Conservation (phyloP, 345 rosid species). For the Boechera stricta region DNA sequence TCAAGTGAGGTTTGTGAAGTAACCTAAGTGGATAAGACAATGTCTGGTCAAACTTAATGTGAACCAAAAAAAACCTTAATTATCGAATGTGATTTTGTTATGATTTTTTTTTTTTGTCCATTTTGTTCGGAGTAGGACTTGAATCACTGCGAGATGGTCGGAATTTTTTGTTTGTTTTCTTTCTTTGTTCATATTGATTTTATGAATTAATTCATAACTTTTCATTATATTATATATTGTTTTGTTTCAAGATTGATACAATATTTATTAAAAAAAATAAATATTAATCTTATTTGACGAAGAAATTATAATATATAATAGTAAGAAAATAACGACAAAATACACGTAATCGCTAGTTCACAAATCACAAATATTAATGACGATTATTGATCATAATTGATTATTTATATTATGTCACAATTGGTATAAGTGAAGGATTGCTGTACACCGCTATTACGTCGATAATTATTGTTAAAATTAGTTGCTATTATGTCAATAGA, state of each 20-base stretch:
- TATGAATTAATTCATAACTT: too few species aligned
- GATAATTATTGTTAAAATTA: neutral
- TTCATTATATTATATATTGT: too few species aligned
- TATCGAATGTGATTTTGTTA: neutral
- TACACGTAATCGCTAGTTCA: neutral
- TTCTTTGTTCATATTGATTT: too few species aligned
- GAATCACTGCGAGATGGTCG: neutral
- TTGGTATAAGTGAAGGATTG: neutral
- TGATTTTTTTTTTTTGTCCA: neutral
- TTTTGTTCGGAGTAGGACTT: neutral
- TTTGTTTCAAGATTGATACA: too few species aligned
- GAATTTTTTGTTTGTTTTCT: too few species aligned
- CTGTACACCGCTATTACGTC: neutral
- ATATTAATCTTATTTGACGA: too few species aligned
- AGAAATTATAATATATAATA: too few species aligned
- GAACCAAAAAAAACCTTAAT: neutral
- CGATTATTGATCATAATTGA: neutral
- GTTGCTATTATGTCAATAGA: neutral
- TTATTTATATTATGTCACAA: neutral
- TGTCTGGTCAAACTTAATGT: neutral
- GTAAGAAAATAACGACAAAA: neutral
- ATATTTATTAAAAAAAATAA: too few species aligned
- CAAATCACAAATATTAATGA: neutral
- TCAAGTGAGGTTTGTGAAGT: constrained; percentile 4
- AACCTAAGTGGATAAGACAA: neutral